phyloP scores from a whole-genome alignment of 2,329 filamentous ascomycete species.

The Aspergillus sp. region DNA sequence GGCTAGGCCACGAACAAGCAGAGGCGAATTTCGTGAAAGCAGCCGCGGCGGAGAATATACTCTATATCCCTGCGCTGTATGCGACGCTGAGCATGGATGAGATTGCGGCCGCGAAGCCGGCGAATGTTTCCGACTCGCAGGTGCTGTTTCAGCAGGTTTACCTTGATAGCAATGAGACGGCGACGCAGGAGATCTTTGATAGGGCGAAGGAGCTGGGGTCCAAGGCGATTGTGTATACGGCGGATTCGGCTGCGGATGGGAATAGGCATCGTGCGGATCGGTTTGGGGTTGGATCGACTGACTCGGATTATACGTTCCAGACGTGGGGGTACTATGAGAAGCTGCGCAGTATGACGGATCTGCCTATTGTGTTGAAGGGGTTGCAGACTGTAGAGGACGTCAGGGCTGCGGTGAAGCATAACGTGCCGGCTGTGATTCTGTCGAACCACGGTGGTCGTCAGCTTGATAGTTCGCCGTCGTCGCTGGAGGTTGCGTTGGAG shows the following conservation, averaged over 20 bases:
- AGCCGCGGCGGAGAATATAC: conserved; percentile 3
- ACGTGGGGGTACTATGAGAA: conserved; percentile 12
- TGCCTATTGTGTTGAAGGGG: conserved; percentile 19
- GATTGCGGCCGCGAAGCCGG: conserved; percentile 12
- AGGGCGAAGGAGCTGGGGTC: conserved; percentile 66
- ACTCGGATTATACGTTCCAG: conserved; percentile 4
- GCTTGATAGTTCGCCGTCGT: conserved; percentile 49
- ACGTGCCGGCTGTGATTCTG: conserved; percentile 46
- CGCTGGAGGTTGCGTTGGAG: conserved; percentile 51
- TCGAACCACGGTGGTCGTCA: conserved; percentile 1
- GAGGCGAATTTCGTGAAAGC: conserved; percentile 12
- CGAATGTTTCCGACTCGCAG: neutral
- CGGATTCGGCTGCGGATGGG: conserved; percentile 85
- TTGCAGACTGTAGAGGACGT: conserved; percentile 20
- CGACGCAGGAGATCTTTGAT: conserved; percentile 7
- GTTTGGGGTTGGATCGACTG: conserved; percentile 4
- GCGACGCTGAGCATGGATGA: conserved; percentile 9
- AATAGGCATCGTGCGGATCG: conserved; percentile 56
- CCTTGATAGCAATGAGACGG: conserved; percentile 9
- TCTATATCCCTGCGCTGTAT: conserved; percentile 11
- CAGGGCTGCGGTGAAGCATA: conserved; percentile 17
- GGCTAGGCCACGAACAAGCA: conserved; percentile 3
- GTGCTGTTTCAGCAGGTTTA: conserved; percentile 13
- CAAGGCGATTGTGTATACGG: conserved; percentile 82
- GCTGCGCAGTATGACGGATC: conserved; percentile 1